These are phyloP conservation scores for Capsella bursapastoris DNA, from an alignment of 345 rosid species.

Conservation along the genomic window DNA sequence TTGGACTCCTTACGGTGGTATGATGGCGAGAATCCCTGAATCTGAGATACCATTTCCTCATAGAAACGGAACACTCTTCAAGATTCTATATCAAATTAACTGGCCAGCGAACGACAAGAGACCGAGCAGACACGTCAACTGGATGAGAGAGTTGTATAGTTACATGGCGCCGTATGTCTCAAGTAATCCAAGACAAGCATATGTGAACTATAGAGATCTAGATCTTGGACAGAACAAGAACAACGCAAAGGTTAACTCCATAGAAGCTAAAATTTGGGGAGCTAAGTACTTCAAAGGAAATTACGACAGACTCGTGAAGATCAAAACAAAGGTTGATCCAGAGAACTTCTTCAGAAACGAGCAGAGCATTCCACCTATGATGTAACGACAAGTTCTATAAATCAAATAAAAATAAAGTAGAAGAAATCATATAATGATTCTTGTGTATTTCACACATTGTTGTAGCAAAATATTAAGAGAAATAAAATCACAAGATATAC, in stretches of 20 bases:
- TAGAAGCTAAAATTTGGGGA: constrained; percentile 55
- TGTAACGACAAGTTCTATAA: not conserved
- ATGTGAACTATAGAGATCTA: constrained; percentile 68
- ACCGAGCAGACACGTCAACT: constrained; percentile 39
- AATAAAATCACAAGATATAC: too few relatives aligned
- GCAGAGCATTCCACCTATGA: constrained; percentile 60
- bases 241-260: constrained; percentile 26
- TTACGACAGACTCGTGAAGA: constrained; percentile 53
- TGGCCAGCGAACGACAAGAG: constrained; percentile 48
- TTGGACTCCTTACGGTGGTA: constrained; percentile 73
- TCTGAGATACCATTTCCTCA: constrained; percentile 65
- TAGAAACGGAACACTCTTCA: constrained; percentile 53
- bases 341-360: constrained; percentile 62
- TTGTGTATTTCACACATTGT: not conserved
- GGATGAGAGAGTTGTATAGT: constrained; percentile 53
- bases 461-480: not conserved
- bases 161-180: constrained; percentile 67
- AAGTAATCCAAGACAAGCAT: constrained; percentile 54
- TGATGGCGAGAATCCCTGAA: constrained; percentile 56
- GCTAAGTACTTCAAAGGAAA: constrained; percentile 55
- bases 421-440: too few relatives aligned
- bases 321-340: constrained; percentile 67
- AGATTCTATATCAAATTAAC: constrained; percentile 43
- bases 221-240: constrained; percentile 59
- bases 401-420: constrained; percentile 10